These are phyloP conservation scores for Chloris gayana DNA, from an alignment of 176 grass and related monocot species.

Conservation along the genomic window DNA sequence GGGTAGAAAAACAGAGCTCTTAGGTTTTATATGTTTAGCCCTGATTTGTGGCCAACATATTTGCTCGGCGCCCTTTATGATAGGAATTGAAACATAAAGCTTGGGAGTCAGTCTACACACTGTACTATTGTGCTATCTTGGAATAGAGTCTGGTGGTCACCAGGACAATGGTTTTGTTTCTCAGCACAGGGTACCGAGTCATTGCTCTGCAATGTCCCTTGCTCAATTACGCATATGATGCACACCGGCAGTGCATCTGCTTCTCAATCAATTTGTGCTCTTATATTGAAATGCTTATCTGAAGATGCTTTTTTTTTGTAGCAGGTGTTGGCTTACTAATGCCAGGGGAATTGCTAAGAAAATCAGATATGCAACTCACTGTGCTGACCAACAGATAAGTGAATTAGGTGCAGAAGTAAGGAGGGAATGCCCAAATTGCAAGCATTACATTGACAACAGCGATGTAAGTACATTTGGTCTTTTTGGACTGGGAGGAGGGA, in stretches of 20 bases:
- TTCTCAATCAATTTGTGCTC: background rate
- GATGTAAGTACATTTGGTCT: slow-evolving; percentile 65
- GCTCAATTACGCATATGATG: background rate
- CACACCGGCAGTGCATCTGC: background rate
- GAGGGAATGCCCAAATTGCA: slow-evolving; percentile 81
- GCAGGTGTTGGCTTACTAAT: slow-evolving; percentile 83
- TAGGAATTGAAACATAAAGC: background rate
- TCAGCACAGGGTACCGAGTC: background rate
- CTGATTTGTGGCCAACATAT: background rate
- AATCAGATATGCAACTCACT: slow-evolving; percentile 56
- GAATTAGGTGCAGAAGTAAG: slow-evolving; percentile 62
- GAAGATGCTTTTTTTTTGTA: background rate
- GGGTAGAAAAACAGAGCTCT: background rate
- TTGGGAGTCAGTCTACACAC: background rate
- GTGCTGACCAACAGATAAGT: slow-evolving; percentile 52
- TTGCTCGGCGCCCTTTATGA: background rate
- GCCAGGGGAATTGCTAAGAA: slow-evolving; percentile 81
- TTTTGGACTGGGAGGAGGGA: background rate
- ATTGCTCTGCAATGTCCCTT: background rate
- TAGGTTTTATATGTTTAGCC: background rate
- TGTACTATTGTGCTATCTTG: background rate
- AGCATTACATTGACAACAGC: slow-evolving; percentile 78
- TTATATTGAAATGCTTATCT: slow-evolving; percentile 1
- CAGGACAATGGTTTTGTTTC: background rate
- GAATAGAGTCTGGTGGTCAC: background rate